phyloP scores from a whole-genome alignment of 176 grass and related monocot genomes.

The Raddia guianensis region DNA sequence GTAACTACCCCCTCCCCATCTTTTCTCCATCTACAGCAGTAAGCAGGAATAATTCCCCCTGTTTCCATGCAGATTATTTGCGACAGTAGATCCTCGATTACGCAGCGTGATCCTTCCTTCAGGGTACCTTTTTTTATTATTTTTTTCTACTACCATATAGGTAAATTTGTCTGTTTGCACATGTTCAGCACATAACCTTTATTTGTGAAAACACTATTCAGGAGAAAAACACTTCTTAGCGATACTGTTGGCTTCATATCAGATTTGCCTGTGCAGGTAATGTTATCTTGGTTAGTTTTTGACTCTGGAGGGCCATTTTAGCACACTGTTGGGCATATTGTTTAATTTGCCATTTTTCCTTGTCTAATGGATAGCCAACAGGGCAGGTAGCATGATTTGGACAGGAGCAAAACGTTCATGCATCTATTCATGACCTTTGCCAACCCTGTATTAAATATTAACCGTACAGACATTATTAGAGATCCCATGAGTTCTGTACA shows the following conservation, averaged over 20 bases:
- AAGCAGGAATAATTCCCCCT: slow-evolving; percentile 27
- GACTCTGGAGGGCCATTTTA: slow-evolving; percentile 19
- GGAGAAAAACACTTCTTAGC: slow-evolving; percentile 84
- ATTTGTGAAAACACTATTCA: slow-evolving; percentile 44
- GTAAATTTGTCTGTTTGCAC: slow-evolving; percentile 10
- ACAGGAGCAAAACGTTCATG: slow-evolving; percentile 10
- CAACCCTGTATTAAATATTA: slow-evolving; percentile 22
- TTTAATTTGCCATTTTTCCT: slow-evolving; percentile 10
- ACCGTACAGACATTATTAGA: slow-evolving; percentile 11
- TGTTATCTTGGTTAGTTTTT: slow-evolving; percentile 25
- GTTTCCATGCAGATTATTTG: slow-evolving; percentile 73
- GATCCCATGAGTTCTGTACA: not conserved
- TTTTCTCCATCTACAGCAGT: slow-evolving; percentile 20
- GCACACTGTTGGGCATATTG: not conserved
- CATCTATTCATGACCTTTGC: not conserved
- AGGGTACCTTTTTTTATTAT: slow-evolving; percentile 57
- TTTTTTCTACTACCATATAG: slow-evolving; percentile 33
- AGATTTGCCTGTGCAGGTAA: slow-evolving; percentile 95
- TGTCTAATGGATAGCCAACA: not conserved
- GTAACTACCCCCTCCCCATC: not conserved
- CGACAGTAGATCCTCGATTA: slow-evolving; percentile 93
- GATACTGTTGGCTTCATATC: slow-evolving; percentile 98
- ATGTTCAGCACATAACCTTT: slow-evolving; percentile 29
- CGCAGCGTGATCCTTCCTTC: slow-evolving; percentile 95
- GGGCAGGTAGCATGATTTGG: slow-evolving; percentile 15